Percentiles rank a stretch among this genome's conserved stretches.
Evolutionary conservation across 2,329 filamentous ascomycete genomes (phyloP).

Genomic region (Domatiomyces globalis): DNA sequence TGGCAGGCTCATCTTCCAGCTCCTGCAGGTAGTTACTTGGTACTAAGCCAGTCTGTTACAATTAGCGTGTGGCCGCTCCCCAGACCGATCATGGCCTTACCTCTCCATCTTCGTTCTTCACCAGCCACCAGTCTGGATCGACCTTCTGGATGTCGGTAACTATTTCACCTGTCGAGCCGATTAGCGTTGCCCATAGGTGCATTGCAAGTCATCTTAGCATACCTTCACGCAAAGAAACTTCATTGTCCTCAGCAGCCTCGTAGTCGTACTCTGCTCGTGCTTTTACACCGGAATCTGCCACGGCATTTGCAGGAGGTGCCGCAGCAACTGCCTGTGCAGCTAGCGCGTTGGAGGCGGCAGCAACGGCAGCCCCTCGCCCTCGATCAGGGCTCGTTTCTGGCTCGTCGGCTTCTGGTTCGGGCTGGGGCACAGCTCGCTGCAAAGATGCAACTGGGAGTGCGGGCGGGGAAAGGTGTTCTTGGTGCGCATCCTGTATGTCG

Average conservation of each 20-base stretch:
- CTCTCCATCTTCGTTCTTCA: constrained; percentile 61
- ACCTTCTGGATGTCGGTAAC: constrained; percentile 94
- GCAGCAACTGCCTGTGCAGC: constrained; percentile 32
- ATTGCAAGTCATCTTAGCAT: neutral
- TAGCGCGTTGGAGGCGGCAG: constrained; percentile 38
- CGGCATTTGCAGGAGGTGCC: constrained; percentile 27
- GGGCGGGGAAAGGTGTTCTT: constrained; percentile 28
- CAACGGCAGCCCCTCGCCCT: constrained; percentile 45
- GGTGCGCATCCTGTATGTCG: constrained; percentile 30
- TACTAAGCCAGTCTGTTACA: constrained; percentile 52
- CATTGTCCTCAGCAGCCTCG: constrained; percentile 94
- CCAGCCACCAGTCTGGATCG: constrained; percentile 98
- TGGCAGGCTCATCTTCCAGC: constrained; percentile 43
- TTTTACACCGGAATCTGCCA: constrained; percentile 42
- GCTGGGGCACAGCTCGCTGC: constrained; percentile 39
- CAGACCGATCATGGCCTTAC: constrained; percentile 37
- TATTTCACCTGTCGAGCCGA: constrained; percentile 38
- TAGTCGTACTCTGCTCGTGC: constrained; percentile 88
- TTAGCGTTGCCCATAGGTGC: neutral
- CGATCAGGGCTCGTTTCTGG: constrained; percentile 46
- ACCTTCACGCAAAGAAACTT: constrained; percentile 79
- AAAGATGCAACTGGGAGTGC: constrained; percentile 50
- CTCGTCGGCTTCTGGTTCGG: constrained; percentile 52
- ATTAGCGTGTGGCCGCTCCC: neutral
- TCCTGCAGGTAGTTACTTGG: constrained; percentile 95